phyloP scores from a whole-genome alignment of 2,329 filamentous ascomycete genomes.

The Fusarium floridanum region DNA sequence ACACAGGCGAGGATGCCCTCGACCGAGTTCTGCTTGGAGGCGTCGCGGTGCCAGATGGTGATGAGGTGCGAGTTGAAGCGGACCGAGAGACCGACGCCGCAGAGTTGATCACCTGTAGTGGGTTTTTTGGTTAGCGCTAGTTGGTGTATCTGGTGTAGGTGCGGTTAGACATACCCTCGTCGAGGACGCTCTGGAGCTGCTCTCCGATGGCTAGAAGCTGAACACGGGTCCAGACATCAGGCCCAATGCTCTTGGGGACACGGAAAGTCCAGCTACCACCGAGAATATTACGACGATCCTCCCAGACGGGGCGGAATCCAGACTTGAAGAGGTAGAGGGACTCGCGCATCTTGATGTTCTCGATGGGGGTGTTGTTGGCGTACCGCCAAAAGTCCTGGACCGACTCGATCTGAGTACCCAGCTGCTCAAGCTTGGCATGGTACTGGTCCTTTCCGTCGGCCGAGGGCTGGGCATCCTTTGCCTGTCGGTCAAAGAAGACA shows the following conservation, averaged over 20 bases:
- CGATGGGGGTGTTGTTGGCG: slow-evolving; percentile 84
- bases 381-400: slow-evolving; percentile 89
- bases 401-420: slow-evolving; percentile 77
- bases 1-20: slow-evolving; percentile 80
- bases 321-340: slow-evolving; percentile 84
- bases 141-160: neutral
- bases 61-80: slow-evolving; percentile 92
- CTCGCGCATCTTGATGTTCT: slow-evolving; percentile 81
- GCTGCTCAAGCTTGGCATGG: slow-evolving; percentile 70
- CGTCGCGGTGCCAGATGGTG: slow-evolving; percentile 93
- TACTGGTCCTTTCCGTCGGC: slow-evolving; percentile 57
- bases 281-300: slow-evolving; percentile 86
- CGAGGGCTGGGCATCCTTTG: slow-evolving; percentile 48
- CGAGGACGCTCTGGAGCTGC: slow-evolving; percentile 79
- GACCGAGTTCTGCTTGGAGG: slow-evolving; percentile 82
- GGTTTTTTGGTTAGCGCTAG: slow-evolving; percentile 20
- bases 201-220: slow-evolving; percentile 87
- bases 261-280: slow-evolving; percentile 95
- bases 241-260: slow-evolving; percentile 79
- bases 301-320: slow-evolving; percentile 82
- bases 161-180: slow-evolving; percentile 65
- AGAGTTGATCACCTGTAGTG: slow-evolving; percentile 81
- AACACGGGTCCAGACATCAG: slow-evolving; percentile 85
- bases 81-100: slow-evolving; percentile 87
- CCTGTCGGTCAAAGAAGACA: slow-evolving; percentile 75